Percentiles rank a stretch among this genome's conserved stretches.
Conservation (phyloP, 768 basidiomycete genomes). For the Mycena indigotica region DNA sequence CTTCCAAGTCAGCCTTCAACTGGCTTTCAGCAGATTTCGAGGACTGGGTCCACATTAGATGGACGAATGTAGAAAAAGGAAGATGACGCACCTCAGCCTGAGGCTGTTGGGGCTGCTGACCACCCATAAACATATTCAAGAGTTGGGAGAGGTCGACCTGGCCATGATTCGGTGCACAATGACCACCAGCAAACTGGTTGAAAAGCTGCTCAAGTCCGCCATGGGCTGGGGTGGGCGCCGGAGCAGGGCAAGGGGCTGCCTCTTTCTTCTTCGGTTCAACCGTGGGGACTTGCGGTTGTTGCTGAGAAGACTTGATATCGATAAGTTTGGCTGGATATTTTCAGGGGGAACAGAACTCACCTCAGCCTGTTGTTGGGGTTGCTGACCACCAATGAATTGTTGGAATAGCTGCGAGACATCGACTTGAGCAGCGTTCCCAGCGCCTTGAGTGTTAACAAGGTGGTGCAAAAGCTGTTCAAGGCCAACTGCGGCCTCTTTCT, state of each 20-base stretch:
- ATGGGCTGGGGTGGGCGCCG: not conserved
- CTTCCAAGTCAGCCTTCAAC: slow-evolving; percentile 14
- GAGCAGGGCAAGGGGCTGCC: not conserved
- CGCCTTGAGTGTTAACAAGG: too few relatives aligned
- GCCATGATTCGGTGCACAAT: not conserved
- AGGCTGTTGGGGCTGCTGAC: not conserved
- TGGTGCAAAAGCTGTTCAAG: too few relatives aligned
- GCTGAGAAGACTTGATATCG: too few relatives aligned
- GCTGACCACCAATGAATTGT: too few relatives aligned
- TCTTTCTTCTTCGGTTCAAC: not conserved
- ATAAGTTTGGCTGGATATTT: too few relatives aligned
- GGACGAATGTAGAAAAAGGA: not conserved
- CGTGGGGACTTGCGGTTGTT: not conserved
- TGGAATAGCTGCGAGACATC: too few relatives aligned
- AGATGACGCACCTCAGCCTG: not conserved
- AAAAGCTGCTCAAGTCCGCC: not conserved
- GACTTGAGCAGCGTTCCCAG: too few relatives aligned
- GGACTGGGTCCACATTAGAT: not conserved
- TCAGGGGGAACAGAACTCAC: too few relatives aligned
- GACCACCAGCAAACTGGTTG: not conserved
- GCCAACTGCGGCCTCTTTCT: too few relatives aligned
- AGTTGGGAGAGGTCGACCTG: slow-evolving; percentile 5
- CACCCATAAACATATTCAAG: slow-evolving; percentile 16
- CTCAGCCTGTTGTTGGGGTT: too few relatives aligned
- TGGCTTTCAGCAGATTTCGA: slow-evolving; percentile 1